phyloP scores from a whole-genome alignment of 2,329 filamentous ascomycete species.

The Capronia epimyces region DNA sequence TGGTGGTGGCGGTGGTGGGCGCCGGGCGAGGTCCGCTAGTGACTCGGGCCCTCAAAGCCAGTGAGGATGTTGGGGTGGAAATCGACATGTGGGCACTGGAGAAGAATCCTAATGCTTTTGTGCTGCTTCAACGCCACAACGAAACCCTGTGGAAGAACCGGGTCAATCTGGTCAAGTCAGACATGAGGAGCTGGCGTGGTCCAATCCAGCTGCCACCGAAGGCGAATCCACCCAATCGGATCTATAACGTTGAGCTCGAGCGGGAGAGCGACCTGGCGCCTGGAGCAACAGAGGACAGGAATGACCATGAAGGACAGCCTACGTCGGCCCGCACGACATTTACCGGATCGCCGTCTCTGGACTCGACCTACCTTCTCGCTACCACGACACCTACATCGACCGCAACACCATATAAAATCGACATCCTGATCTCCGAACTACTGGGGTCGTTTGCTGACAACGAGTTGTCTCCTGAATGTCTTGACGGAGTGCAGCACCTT shows the following conservation, averaged over 20 bases:
- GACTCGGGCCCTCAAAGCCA: conserved; percentile 76
- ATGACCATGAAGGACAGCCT: conserved; percentile 29
- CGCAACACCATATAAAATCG: conserved; percentile 48
- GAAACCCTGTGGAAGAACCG: conserved; percentile 69
- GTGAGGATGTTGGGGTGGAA: conserved; percentile 65
- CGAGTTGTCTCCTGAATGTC: conserved; percentile 90
- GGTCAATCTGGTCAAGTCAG: conserved; percentile 86
- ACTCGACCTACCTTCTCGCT: conserved; percentile 17
- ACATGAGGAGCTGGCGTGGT: conserved; percentile 95
- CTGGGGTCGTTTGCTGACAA: conserved; percentile 96
- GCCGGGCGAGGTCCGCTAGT: conserved; percentile 90
- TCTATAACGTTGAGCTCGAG: conserved; percentile 21
- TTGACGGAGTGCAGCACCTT: conserved; percentile 91
- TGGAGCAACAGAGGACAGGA: conserved; percentile 16
- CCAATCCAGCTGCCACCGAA: conserved; percentile 44
- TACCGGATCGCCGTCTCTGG: conserved; percentile 50
- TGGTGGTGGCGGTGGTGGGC: conserved; percentile 87
- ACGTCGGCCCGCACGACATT: conserved; percentile 35
- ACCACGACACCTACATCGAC: conserved; percentile 14
- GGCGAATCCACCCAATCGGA: conserved; percentile 21
- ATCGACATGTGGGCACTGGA: conserved; percentile 86
- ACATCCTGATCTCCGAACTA: conserved; percentile 90
- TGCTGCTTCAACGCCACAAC: conserved; percentile 84
- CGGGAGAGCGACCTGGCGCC: conserved; percentile 33
- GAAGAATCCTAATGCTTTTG: conserved; percentile 97